phyloP scores from a whole-genome alignment of 1,284 basidiomycete species.

The Phellinidium pouzarii region DNA sequence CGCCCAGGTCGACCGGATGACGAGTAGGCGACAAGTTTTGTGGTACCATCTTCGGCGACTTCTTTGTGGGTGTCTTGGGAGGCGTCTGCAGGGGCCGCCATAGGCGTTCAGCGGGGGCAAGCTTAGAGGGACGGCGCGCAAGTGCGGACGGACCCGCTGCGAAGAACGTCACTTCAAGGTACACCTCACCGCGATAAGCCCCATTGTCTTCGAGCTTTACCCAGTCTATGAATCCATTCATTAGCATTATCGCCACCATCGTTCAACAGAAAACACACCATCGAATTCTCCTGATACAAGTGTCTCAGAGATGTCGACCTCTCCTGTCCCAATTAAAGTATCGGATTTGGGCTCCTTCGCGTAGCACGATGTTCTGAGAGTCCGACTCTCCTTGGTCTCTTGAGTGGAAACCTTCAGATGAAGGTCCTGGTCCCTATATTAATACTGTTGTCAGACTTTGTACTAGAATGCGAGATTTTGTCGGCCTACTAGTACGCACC shows the following conservation, averaged over 20 bases:
- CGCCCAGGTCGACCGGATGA: background rate
- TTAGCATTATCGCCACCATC: background rate
- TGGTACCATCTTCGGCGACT: conserved; percentile 1
- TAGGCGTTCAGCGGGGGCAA: conserved; percentile 39
- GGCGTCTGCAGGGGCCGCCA: conserved; percentile 11
- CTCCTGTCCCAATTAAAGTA: conserved; percentile 54
- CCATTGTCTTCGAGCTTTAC: conserved; percentile 46
- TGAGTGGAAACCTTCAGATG: conserved; percentile 51
- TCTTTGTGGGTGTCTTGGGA: conserved; percentile 6
- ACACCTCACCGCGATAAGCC: conserved; percentile 58
- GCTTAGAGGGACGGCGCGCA: conserved; percentile 39
- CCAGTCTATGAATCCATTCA: conserved; percentile 47
- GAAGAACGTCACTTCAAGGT: conserved; percentile 74
- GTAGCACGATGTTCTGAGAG: conserved; percentile 57
- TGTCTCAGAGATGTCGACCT: conserved; percentile 59
- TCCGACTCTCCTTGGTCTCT: conserved; percentile 41
- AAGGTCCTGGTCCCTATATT: conserved; percentile 49
- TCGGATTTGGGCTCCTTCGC: conserved; percentile 55
- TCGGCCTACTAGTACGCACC: conserved; percentile 30
- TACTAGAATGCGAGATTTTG: background rate
- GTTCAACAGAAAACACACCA: conserved; percentile 36
- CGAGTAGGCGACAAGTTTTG: background rate
- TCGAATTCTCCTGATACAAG: conserved; percentile 71
- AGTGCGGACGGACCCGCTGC: conserved; percentile 49
- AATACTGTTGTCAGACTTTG: background rate